Percentiles rank a stretch among this genome's conserved stretches.
Evolutionary conservation across 2,329 filamentous ascomycete species (phyloP).

Genomic region (Tolypocladium capitatum): DNA sequence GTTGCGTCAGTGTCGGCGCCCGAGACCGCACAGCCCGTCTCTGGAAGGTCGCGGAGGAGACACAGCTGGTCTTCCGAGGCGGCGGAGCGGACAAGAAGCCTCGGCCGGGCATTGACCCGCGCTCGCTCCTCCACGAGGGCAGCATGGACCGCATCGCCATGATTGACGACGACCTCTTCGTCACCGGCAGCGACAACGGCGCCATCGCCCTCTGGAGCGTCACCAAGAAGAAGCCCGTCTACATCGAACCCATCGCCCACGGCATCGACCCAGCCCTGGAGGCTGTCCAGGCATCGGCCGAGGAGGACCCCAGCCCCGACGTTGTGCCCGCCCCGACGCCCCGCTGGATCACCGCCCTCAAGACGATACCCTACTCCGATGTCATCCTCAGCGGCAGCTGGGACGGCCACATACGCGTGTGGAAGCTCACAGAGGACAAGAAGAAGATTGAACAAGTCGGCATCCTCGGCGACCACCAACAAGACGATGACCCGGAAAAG

Average conservation of each 20-base stretch:
- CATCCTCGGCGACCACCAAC: conserved; percentile 36
- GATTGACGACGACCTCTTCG: conserved; percentile 76
- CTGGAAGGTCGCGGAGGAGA: conserved; percentile 95
- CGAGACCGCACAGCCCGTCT: conserved; percentile 81
- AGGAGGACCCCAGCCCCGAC: conserved; percentile 45
- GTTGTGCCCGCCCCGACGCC: conserved; percentile 53
- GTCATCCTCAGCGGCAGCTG: conserved; percentile 85
- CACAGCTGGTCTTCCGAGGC: conserved; percentile 87
- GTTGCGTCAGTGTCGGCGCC: conserved; percentile 81
- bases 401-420: conserved; percentile 73
- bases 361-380: conserved; percentile 80
- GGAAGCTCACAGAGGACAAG: conserved; percentile 77
- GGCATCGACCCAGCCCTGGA: conserved; percentile 63
- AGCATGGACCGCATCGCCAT: conserved; percentile 87
- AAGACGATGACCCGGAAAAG: conserved; percentile 12
- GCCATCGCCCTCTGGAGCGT: conserved; percentile 76
- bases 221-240: conserved; percentile 88
- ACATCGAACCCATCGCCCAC: conserved; percentile 67
- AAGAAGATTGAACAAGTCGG: conserved; percentile 62
- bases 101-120: conserved; percentile 27
- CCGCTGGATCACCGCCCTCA: conserved; percentile 80
- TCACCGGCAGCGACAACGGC: conserved; percentile 90
- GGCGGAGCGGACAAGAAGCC: conserved; percentile 50
- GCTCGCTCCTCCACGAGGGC: conserved; percentile 55
- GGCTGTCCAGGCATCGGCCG: conserved; percentile 60